Evolutionary conservation across 495 filamentous ascomycete genomes (phyloP).

Genomic region (Podospora comata): DNA sequence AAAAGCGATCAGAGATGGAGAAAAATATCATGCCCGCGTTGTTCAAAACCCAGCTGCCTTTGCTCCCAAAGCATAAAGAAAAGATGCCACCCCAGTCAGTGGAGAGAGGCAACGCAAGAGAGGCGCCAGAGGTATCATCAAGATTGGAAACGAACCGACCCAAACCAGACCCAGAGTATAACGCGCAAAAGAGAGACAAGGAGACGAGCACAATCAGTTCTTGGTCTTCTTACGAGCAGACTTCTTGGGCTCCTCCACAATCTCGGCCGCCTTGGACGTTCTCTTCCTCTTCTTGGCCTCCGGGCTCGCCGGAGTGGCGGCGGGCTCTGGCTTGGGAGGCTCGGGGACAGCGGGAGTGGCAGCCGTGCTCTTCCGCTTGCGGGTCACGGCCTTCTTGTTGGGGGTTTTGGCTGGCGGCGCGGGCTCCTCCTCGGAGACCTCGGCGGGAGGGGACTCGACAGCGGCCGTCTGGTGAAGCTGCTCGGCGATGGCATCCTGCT

Average conservation of each 20-base stretch:
- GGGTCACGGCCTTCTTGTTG: conserved; percentile 49
- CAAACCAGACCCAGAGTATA: conserved; percentile 14
- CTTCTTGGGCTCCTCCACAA: conserved; percentile 51
- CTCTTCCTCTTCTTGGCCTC: conserved; percentile 66
- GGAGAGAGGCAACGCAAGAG: conserved; percentile 13
- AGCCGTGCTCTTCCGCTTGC: conserved; percentile 48
- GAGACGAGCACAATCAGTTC: conserved; percentile 25
- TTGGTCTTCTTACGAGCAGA: conserved; percentile 52
- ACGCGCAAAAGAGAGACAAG: conserved; percentile 11
- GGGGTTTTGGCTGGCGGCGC: conserved; percentile 39
- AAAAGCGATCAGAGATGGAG: conserved; percentile 5
- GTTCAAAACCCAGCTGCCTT: not conserved
- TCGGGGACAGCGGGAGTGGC: conserved; percentile 48
- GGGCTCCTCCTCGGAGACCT: conserved; percentile 41
- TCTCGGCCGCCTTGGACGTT: conserved; percentile 44
- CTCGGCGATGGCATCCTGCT: conserved; percentile 57
- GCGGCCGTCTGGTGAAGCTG: conserved; percentile 50
- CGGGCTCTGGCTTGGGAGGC: conserved; percentile 51
- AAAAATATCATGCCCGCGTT: not conserved
- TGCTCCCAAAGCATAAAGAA: not conserved
- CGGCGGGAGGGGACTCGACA: conserved; percentile 39
- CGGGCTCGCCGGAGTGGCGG: conserved; percentile 48
- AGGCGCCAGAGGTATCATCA: conserved; percentile 34
- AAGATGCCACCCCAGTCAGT: not conserved
- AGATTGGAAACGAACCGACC: conserved; percentile 16